phyloP scores from a whole-genome alignment of 2,329 filamentous ascomycete genomes.

The Diaporthe citrichinensis region DNA sequence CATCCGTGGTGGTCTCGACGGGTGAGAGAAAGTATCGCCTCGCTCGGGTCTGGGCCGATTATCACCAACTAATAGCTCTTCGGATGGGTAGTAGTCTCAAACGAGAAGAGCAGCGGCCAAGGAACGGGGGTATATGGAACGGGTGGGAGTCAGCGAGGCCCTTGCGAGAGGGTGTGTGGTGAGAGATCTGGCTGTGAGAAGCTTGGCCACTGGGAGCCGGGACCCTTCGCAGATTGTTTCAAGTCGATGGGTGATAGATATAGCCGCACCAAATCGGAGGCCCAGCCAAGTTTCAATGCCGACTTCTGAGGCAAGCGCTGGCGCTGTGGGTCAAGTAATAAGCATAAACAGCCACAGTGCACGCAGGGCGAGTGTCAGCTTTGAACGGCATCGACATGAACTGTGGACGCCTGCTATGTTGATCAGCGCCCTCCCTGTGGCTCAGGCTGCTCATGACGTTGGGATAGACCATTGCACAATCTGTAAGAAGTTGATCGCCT shows the following conservation, averaged over 20 bases:
- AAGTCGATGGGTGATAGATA: slow-evolving; percentile 31
- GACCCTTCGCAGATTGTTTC: slow-evolving; percentile 30
- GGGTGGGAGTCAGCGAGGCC: slow-evolving; percentile 16
- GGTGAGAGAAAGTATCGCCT: background rate
- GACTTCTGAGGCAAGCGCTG: slow-evolving; percentile 24
- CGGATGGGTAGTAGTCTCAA: slow-evolving; percentile 13
- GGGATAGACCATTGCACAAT: slow-evolving; percentile 25
- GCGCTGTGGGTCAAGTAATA: slow-evolving; percentile 17
- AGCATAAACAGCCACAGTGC: slow-evolving; percentile 27
- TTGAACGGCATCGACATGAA: slow-evolving; percentile 24
- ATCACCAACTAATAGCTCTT: slow-evolving; percentile 12
- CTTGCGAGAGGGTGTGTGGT: slow-evolving; percentile 12
- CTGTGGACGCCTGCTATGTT: slow-evolving; percentile 25
- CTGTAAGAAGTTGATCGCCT: slow-evolving; percentile 20
- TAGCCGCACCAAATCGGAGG: slow-evolving; percentile 32
- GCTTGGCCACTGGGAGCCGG: slow-evolving; percentile 25
- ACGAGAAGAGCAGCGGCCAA: slow-evolving; percentile 28
- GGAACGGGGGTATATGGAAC: slow-evolving; percentile 13
- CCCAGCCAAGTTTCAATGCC: slow-evolving; percentile 27
- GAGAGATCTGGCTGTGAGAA: slow-evolving; percentile 12
- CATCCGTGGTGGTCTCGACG: background rate
- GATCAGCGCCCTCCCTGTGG: slow-evolving; percentile 24
- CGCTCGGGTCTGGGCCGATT: slow-evolving; percentile 2
- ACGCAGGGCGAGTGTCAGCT: slow-evolving; percentile 24
- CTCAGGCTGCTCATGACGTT: slow-evolving; percentile 18